A percentile compares a stretch with the other conserved stretches of the same genome.
These are phyloP conservation scores for Penicillium robsamsonii DNA, from an alignment of 495 filamentous ascomycete species.

Conservation along the genomic window DNA sequence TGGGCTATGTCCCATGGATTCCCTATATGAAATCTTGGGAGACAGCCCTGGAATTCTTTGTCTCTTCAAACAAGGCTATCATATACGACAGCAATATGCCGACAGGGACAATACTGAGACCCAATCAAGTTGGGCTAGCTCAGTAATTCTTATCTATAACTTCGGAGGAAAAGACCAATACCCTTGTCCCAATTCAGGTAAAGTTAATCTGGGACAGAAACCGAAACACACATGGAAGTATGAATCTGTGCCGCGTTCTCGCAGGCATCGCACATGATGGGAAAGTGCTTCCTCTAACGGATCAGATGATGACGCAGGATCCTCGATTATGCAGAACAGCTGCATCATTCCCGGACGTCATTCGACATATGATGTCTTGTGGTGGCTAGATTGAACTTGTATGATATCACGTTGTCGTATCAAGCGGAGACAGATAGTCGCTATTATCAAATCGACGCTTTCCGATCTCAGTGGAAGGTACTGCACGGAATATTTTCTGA, in stretches of 20 bases:
- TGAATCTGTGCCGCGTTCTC: not conserved
- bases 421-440: not conserved
- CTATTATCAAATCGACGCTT: not conserved
- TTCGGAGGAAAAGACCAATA: not conserved
- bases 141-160: not conserved
- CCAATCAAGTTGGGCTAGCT: not conserved
- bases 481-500: not conserved
- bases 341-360: not conserved
- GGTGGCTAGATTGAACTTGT: not conserved
- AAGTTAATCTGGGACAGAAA: not conserved
- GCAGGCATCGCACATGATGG: not conserved
- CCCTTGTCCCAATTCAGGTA: not conserved
- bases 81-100: not conserved
- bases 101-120: not conserved
- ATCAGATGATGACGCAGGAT: not conserved
- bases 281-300: not conserved
- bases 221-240: not conserved
- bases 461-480: conserved; percentile 3
- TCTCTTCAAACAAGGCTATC: not conserved
- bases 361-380: not conserved
- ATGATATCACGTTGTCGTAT: not conserved
- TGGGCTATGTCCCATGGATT: not conserved
- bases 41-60: not conserved
- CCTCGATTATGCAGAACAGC: not conserved
- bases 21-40: not conserved